Percentiles rank a stretch among this genome's conserved stretches.
phyloP scores from a whole-genome alignment of 495 filamentous ascomycete species.

The Poronia punctata region DNA sequence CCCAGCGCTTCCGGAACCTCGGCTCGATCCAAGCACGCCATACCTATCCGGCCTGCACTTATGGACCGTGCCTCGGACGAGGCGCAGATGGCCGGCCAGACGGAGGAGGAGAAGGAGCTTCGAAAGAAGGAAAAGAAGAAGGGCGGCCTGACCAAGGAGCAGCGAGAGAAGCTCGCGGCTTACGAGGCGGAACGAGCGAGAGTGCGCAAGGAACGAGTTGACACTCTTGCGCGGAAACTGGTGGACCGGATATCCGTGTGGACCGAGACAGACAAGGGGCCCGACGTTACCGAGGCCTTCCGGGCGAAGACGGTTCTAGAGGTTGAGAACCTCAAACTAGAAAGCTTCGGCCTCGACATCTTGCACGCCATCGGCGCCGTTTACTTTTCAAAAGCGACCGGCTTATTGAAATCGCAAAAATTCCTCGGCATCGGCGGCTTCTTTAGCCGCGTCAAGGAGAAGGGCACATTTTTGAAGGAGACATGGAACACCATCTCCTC shows the following conservation, averaged over 20 bases:
- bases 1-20: constrained; percentile 51
- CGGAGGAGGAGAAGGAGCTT: constrained; percentile 64
- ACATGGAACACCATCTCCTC: constrained; percentile 96
- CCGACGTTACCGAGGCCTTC: constrained; percentile 80
- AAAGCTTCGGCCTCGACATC: constrained; percentile 95
- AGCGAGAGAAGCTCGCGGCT: constrained; percentile 78
- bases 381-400: constrained; percentile 79
- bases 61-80: constrained; percentile 89
- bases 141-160: constrained; percentile 75
- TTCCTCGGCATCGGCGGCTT: constrained; percentile 95
- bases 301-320: constrained; percentile 90
- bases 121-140: constrained; percentile 79
- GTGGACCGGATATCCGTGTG: constrained; percentile 87
- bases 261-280: constrained; percentile 91
- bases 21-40: constrained; percentile 33
- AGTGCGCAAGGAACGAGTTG: constrained; percentile 85
- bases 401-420: constrained; percentile 89
- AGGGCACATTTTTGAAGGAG: constrained; percentile 92
- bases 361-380: constrained; percentile 88
- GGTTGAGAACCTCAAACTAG: constrained; percentile 98
- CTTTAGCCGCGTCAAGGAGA: constrained; percentile 89
- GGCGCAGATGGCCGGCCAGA: constrained; percentile 58
- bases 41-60: constrained; percentile 73
- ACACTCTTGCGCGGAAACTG: constrained; percentile 74
- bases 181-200: constrained; percentile 79